Evolutionary conservation across 768 basidiomycete genomes (phyloP), one percentile per base, ranked within the genome.

Genomic region (Cyclocybe cylindracea): DNA sequence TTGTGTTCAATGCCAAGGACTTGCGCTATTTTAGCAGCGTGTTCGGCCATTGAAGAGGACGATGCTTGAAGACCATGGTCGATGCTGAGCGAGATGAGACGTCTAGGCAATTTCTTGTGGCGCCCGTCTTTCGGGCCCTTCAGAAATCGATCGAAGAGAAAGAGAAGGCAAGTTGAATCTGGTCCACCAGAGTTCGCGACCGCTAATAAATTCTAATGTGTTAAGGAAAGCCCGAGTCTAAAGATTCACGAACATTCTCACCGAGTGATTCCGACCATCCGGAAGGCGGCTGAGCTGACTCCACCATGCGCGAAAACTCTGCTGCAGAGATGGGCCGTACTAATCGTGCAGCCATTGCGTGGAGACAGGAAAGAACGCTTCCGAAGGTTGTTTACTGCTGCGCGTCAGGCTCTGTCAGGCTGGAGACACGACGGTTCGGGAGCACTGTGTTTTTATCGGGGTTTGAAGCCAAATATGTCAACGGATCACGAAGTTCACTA

Each of bases 131-230:
- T 11, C 18, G 36, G 46, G 56, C 66, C 64, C 29, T 66, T 59
- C 36, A 85, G 57, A 24, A 78, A 65, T 19, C 73, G 71, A 36
- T 81, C 62, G 35, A 92, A 69, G 10, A 93, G 78, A 60, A 83
- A 90, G 11, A 92, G 73, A 5, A 94, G 74, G 64, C 87, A 89
- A 0, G 86, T 83, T 3, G 91, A 94, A 66, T 94, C 91, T 8
- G 90, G 82, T 2, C 91, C 91, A 6, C 87, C 91, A 9, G 91
- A 93, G 65, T 84, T 85, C 16, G 86, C 90, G 39, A 92, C 78
- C 34, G 80, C 91, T 90, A 48, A 10, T 48, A 13, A 43, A 47
- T 14, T 7, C 18, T 9, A 9, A 41, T 51, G 38, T 43, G 50
- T 18, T 44, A 45, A 40, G n/a, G 33, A 37, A 18, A 24, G 11